phyloP scores from a whole-genome alignment of 164 flowering plant species.

The Platanus orientalis region DNA sequence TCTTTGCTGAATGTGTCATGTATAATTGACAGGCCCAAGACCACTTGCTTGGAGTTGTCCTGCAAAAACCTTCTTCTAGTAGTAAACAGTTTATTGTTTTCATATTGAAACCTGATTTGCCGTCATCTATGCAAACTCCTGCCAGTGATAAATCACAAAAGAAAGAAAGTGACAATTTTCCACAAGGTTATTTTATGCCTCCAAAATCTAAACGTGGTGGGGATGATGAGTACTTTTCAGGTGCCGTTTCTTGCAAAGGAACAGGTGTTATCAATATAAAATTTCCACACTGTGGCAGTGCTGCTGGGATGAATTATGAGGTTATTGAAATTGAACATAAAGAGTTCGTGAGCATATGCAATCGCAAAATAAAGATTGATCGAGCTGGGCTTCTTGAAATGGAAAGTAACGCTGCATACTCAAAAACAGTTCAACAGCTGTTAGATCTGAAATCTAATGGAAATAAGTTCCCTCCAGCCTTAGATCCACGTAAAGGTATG shows the following conservation, averaged over 20 bases:
- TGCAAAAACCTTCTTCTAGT: conserved; percentile 53
- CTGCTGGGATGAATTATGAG: conserved; percentile 79
- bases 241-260: conserved; percentile 57
- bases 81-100: conserved; percentile 64
- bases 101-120: conserved; percentile 64
- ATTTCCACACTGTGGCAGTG: conserved; percentile 65
- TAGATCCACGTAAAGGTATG: conserved; percentile 82
- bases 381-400: conserved; percentile 82
- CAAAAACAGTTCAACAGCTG: conserved; percentile 76
- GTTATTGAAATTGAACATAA: conserved; percentile 60
- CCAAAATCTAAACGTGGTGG: conserved; percentile 63
- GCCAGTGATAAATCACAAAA: conserved; percentile 32
- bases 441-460: conserved; percentile 51
- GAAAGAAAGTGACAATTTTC: conserved; percentile 28
- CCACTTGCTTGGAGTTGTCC: conserved; percentile 85
- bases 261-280: conserved; percentile 60
- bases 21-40: conserved; percentile 58
- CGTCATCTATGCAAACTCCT: conserved; percentile 27
- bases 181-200: conserved; percentile 49
- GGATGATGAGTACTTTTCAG: conserved; percentile 60
- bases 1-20: conserved; percentile 13
- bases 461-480: conserved; percentile 74
- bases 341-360: conserved; percentile 71
- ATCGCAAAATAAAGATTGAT: conserved; percentile 65
- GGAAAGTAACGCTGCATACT: conserved; percentile 57